These are phyloP conservation scores for Cymodocea nodosa DNA, from an alignment of 116 monocot genomes.

Conservation along the genomic window DNA sequence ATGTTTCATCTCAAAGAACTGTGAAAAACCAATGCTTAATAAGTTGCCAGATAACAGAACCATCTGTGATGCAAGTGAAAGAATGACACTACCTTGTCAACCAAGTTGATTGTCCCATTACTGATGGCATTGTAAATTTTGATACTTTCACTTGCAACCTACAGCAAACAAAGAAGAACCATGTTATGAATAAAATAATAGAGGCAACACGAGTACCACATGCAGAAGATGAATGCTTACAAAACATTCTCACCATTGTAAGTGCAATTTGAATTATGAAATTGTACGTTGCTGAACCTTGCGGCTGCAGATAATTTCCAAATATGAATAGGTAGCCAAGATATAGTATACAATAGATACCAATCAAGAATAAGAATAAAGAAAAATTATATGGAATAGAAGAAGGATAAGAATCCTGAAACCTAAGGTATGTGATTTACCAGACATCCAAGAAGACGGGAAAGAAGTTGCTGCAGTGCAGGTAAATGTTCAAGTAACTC, in stretches of 20 bases:
- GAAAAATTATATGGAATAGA: background rate
- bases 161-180: conserved; percentile 3
- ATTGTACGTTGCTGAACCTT: conserved; percentile 74
- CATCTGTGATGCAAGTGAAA: background rate
- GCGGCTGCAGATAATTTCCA: conserved; percentile 57
- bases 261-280: conserved; percentile 87
- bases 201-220: background rate
- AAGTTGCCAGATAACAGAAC: background rate
- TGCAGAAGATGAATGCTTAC: background rate
- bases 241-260: conserved; percentile 46
- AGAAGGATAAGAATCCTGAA: background rate
- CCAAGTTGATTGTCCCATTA: conserved; percentile 86
- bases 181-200: background rate
- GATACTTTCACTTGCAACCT: conserved; percentile 85
- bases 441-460: conserved; percentile 74
- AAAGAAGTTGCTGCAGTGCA: conserved; percentile 75
- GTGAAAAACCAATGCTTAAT: conserved; percentile 7
- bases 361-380: no score
- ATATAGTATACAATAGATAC: background rate
- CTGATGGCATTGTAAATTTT: conserved; percentile 86
- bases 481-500: conserved; percentile 89
- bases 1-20: conserved; percentile 99
- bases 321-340: background rate
- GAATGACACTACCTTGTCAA: conserved; percentile 70
- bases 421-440: conserved; percentile 18